A percentile compares a stretch with the other conserved stretches of the same genome.
Evolutionary conservation across 2,329 filamentous ascomycete genomes (phyloP).

Genomic region (Aspergillus fructus): DNA sequence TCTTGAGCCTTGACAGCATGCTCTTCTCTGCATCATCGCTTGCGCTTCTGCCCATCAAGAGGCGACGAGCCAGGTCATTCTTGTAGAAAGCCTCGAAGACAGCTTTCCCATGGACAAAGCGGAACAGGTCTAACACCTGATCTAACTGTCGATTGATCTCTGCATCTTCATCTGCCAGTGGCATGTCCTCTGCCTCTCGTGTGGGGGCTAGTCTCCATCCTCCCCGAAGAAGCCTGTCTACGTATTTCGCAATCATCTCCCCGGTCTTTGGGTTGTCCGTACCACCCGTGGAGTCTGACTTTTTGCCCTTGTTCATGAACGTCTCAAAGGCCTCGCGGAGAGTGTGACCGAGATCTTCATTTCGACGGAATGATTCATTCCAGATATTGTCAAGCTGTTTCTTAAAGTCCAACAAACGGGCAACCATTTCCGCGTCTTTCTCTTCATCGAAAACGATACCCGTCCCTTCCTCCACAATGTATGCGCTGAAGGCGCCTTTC

Average conservation of each 20-base stretch:
- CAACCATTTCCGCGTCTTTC: slow-evolving; percentile 80
- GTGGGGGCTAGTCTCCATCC: slow-evolving; percentile 71
- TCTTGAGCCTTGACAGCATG: slow-evolving; percentile 89
- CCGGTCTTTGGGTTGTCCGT: slow-evolving; percentile 90
- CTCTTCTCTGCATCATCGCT: slow-evolving; percentile 93
- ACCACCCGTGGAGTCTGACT: slow-evolving; percentile 68
- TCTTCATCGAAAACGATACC: slow-evolving; percentile 77
- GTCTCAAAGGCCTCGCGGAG: slow-evolving; percentile 81
- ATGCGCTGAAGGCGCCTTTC: slow-evolving; percentile 71
- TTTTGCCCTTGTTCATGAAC: slow-evolving; percentile 88
- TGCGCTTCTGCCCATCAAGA: slow-evolving; percentile 89
- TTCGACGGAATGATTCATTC: slow-evolving; percentile 70
- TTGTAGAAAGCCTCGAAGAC: slow-evolving; percentile 99
- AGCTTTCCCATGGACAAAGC: slow-evolving; percentile 95
- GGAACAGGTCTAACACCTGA: slow-evolving; percentile 88
- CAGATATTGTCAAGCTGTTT: slow-evolving; percentile 74
- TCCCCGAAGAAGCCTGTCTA: slow-evolving; percentile 83
- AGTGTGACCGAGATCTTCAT: slow-evolving; percentile 74
- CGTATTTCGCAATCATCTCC: slow-evolving; percentile 98
- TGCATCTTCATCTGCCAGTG: slow-evolving; percentile 81
- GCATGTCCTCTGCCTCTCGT: slow-evolving; percentile 48
- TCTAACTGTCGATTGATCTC: slow-evolving; percentile 91
- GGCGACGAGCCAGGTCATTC: slow-evolving; percentile 83
- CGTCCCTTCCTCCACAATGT: slow-evolving; percentile 74
- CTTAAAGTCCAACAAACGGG: slow-evolving; percentile 78